Evolutionary conservation across 305 asterid genomes (phyloP).

Genomic region (Lippia alba): DNA sequence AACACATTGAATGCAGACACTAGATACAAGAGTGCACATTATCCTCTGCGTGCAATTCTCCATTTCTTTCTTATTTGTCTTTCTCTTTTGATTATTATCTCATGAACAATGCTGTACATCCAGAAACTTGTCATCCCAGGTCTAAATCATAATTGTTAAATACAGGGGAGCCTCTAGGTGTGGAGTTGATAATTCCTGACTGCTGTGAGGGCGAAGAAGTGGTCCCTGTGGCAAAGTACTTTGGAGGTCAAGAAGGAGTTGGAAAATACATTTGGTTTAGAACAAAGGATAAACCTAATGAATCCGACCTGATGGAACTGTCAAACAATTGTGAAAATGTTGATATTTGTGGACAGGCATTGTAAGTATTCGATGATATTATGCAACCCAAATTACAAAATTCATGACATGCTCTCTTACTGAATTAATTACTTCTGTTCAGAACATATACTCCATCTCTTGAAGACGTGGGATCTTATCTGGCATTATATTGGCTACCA

Average conservation of each 20-base stretch:
- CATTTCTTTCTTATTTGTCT: background rate
- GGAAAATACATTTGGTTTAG: constrained; percentile 93
- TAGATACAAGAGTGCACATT: constrained; percentile 6
- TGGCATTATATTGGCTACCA: constrained; percentile 89
- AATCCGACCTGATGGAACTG: constrained; percentile 66
- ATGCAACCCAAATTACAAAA: constrained; percentile 17
- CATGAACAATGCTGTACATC: constrained; percentile 20
- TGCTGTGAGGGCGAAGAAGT: constrained; percentile 87
- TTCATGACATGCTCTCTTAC: background rate
- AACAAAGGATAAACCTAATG: constrained; percentile 65
- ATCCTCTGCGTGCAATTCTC: background rate
- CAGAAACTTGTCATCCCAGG: constrained; percentile 29
- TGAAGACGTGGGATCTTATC: constrained; percentile 84
- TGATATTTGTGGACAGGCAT: constrained; percentile 55
- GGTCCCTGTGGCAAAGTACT: constrained; percentile 74
- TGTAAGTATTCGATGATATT: constrained; percentile 59
- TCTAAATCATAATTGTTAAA: constrained; percentile 36
- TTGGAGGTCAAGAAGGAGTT: constrained; percentile 92
- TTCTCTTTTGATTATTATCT: background rate
- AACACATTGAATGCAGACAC: background rate
- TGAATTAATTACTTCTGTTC: constrained; percentile 43
- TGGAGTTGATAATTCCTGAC: constrained; percentile 74
- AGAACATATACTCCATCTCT: constrained; percentile 80
- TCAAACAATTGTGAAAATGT: constrained; percentile 54
- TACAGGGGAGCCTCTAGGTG: constrained; percentile 86